phyloP scores from a whole-genome alignment of 805 yeast species.

The Barnettozyma botsteinii region DNA sequence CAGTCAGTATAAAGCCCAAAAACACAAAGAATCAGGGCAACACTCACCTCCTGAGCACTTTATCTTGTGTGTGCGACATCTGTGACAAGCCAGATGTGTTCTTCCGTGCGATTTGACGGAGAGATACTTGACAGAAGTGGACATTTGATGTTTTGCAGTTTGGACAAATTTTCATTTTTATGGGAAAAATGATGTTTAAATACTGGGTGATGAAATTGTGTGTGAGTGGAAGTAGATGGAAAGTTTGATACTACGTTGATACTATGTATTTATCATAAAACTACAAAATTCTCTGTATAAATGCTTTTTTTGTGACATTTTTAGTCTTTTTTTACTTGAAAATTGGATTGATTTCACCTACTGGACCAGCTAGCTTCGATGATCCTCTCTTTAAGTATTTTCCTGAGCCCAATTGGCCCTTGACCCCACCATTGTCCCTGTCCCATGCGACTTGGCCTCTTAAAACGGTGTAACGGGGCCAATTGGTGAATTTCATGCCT shows the following conservation, averaged over 20 bases:
- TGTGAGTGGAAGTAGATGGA: no score
- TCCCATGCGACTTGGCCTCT: slow-evolving; percentile 33
- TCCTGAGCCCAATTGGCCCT: slow-evolving; percentile 20
- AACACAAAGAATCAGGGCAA: not conserved
- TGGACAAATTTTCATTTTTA: not conserved
- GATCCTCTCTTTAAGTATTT: slow-evolving; percentile 25
- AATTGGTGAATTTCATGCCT: slow-evolving; percentile 35
- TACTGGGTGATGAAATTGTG: no score
- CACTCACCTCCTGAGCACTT: slow-evolving; percentile 22
- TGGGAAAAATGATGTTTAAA: not conserved
- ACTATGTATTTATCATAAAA: no score
- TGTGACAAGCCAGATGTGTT: slow-evolving; percentile 18
- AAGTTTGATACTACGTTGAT: no score
- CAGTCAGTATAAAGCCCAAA: not conserved
- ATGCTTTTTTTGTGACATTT: not conserved
- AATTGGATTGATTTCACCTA: slow-evolving; percentile 20
- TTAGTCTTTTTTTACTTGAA: slow-evolving; percentile 1
- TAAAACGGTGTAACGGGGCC: slow-evolving; percentile 41
- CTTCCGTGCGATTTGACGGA: slow-evolving; percentile 20
- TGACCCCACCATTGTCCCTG: slow-evolving; percentile 21
- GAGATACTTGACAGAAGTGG: slow-evolving; percentile 9
- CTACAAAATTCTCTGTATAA: no score
- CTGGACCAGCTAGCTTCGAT: slow-evolving; percentile 21
- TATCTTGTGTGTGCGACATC: slow-evolving; percentile 22
- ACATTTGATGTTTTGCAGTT: not conserved